Evolutionary conservation across 176 grass and related monocot genomes (phyloP), one percentile per base, ranked within the genome.

Genomic region (Thalia dealbata): DNA sequence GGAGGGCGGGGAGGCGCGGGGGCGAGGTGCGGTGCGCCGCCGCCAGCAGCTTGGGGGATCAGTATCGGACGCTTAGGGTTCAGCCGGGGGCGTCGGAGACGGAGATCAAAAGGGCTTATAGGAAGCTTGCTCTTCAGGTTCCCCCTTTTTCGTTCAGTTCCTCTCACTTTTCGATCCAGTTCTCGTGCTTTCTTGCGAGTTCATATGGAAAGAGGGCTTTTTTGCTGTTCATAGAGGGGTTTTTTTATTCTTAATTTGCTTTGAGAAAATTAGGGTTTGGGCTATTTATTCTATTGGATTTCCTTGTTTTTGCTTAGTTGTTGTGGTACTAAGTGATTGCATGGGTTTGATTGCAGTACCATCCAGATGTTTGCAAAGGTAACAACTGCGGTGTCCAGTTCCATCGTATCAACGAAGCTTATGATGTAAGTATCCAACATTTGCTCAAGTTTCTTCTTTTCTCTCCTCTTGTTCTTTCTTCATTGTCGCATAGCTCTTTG

Each of bases 301-400:
- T 50, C 54, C 25, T 8, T 1, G 12, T 45, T 43, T 26, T 29
- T 14, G 52, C 42, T 72, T 44, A 7, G 25, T 73, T 77, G 21
- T 28, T 27, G 45, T 67, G 0, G 29, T 69, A 3, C 14, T 21
- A 64, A 30, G 35, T 71, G 44, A 15, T 23, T 72, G 48, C 23
- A 9, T 38, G 12, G 52, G 38, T 48, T 22, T 14, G 4, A 32
- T 75, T 61, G 64, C 72, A 84, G 82, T 84, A 80, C 76, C 82
- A 80, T 72, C 82, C 82, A 28, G 82, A 84, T 14, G 82, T 84
- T 25, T 84, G 82, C 58, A 84, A 80, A 80, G 77, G 55, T 27
- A 76, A 63, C 72, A 58, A 84, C 25, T 80, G 77, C 56, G 35
- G 28, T 62, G 35, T 79, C 28, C 77, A 76, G 43, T 84, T 84